Percentiles rank a stretch among this genome's conserved stretches.
These are phyloP conservation scores for Rhynchospora pubera DNA, from an alignment of 176 grass and related monocot species.

Conservation along the genomic window DNA sequence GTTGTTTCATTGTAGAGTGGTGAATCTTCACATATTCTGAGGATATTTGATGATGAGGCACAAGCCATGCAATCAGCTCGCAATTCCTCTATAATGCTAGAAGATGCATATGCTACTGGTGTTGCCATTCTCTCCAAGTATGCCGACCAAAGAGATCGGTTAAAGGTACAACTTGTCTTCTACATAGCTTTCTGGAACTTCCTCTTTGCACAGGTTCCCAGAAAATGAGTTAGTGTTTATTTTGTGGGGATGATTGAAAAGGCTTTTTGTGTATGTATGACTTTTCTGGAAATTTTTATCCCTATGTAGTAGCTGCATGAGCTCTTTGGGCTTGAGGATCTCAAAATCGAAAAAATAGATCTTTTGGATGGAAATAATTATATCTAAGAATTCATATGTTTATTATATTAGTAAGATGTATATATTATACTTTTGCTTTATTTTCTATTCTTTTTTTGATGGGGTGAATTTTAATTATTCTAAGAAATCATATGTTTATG, in stretches of 20 bases:
- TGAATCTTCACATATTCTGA: conserved; percentile 75
- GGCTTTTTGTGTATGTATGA: not conserved
- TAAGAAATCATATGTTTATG: too few species aligned
- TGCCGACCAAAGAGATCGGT: conserved; percentile 73
- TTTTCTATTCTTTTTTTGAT: too few species aligned
- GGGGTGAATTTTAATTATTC: too few species aligned
- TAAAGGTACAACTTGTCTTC: conserved; percentile 53
- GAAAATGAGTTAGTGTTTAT: not conserved
- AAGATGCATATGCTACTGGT: conserved; percentile 75
- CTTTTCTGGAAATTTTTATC: not conserved
- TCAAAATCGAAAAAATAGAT: not conserved
- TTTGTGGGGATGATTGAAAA: not conserved
- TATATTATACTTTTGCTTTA: too few species aligned
- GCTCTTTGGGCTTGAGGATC: not conserved
- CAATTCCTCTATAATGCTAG: conserved; percentile 64
- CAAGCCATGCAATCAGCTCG: conserved; percentile 87
- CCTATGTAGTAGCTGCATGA: not conserved
- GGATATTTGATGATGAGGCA: conserved; percentile 87
- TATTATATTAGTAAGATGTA: not conserved
- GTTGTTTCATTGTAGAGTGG: conserved; percentile 51
- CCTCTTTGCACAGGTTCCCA: not conserved
- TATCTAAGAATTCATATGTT: not conserved
- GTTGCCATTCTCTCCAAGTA: conserved; percentile 90
- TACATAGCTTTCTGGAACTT: not conserved
- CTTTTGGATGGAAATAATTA: not conserved